Conservation (phyloP, 805 yeast genomes). For the Huiozyma sinensis region DNA sequence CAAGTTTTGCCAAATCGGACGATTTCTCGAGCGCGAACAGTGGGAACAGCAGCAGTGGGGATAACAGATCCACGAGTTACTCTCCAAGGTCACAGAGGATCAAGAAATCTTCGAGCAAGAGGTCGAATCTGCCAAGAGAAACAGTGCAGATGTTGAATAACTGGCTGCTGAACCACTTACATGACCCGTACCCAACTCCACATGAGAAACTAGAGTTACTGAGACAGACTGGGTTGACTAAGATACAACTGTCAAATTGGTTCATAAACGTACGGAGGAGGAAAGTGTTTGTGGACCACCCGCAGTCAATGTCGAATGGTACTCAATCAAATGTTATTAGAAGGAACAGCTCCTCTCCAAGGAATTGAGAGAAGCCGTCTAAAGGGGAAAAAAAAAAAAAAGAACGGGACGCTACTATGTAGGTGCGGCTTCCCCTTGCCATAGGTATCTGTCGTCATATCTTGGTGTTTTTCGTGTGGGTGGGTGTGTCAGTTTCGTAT, state of each 20-base stretch:
- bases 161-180: constrained; percentile 66
- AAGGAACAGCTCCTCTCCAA: too few species aligned
- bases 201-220: constrained; percentile 63
- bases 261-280: constrained; percentile 80
- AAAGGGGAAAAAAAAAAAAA: too few species aligned
- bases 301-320: too few species aligned
- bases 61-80: background rate
- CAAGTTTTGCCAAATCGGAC: too few species aligned
- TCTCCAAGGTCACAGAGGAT: background rate
- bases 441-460: too few species aligned
- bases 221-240: constrained; percentile 63
- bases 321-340: too few species aligned
- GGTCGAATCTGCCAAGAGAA: constrained; percentile 71
- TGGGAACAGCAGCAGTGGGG: background rate
- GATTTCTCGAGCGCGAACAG: background rate
- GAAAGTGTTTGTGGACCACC: constrained; percentile 35
- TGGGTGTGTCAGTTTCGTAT: too few species aligned
- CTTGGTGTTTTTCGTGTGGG: too few species aligned
- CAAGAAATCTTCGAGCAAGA: constrained; percentile 25
- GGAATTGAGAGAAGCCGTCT: too few species aligned
- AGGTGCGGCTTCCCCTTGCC: too few species aligned
- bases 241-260: constrained; percentile 79
- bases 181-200: constrained; percentile 78
- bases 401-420: too few species aligned
- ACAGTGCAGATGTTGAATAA: constrained; percentile 60